These are phyloP conservation scores for Ascochyta pisi DNA, from an alignment of 2,329 filamentous ascomycete genomes.

Conservation along the genomic window DNA sequence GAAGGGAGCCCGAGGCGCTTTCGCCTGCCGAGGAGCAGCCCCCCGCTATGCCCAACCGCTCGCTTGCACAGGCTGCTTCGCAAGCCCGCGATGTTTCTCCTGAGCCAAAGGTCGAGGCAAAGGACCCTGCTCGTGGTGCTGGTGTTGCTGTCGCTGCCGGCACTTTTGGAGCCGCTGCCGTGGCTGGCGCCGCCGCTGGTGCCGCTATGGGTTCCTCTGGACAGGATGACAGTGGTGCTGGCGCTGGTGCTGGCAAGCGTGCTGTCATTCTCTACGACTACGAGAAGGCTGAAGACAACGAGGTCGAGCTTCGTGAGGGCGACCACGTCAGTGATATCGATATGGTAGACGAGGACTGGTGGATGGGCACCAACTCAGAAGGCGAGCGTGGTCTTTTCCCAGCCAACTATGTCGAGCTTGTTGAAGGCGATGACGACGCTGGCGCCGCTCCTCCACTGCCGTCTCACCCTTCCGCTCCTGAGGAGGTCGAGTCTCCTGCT, in stretches of 20 bases:
- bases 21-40: slow-evolving; percentile 58
- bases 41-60: slow-evolving; percentile 68
- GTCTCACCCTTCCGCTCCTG: slow-evolving; percentile 52
- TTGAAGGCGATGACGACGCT: slow-evolving; percentile 65
- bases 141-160: slow-evolving; percentile 54
- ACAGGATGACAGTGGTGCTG: slow-evolving; percentile 39
- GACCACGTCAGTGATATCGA: slow-evolving; percentile 91
- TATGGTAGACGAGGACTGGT: slow-evolving; percentile 98
- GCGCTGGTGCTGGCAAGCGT: slow-evolving; percentile 64
- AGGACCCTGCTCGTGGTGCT: slow-evolving; percentile 61
- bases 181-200: slow-evolving; percentile 53
- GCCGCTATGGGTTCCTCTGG: slow-evolving; percentile 50
- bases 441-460: slow-evolving; percentile 46
- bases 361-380: slow-evolving; percentile 87
- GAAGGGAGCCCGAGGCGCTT: slow-evolving; percentile 59
- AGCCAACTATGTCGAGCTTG: slow-evolving; percentile 92
- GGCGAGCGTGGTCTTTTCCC: slow-evolving; percentile 93
- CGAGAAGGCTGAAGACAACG: slow-evolving; percentile 96
- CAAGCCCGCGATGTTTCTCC: slow-evolving; percentile 69
- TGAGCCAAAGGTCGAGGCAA: slow-evolving; percentile 67
- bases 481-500: slow-evolving; percentile 42
- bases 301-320: slow-evolving; percentile 88
- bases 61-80: slow-evolving; percentile 68
- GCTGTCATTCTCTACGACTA: slow-evolving; percentile 93
- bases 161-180: slow-evolving; percentile 53